Conservation (phyloP, 2,329 filamentous ascomycete species). For the Exophiala alcalophila region DNA sequence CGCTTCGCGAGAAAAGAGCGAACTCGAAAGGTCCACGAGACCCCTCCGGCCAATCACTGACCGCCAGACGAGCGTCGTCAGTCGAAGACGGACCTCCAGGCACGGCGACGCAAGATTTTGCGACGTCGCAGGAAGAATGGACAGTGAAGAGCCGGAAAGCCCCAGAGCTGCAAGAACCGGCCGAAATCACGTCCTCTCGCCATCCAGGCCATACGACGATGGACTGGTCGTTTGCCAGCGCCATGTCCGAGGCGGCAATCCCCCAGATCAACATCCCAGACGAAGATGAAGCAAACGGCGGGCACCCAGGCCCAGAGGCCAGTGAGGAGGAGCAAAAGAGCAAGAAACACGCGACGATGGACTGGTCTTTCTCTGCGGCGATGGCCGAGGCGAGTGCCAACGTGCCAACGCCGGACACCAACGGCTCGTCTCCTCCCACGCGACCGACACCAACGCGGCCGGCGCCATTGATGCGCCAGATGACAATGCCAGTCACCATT, state of each 20-base stretch:
- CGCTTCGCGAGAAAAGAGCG: constrained; percentile 55
- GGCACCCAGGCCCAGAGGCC: constrained; percentile 1
- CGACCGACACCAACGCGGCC: constrained; percentile 25
- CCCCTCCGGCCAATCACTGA: constrained; percentile 36
- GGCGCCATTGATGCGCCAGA: constrained; percentile 24
- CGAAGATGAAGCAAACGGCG: constrained; percentile 7
- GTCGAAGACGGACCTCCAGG: constrained; percentile 39
- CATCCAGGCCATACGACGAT: constrained; percentile 30
- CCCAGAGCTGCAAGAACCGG: constrained; percentile 27
- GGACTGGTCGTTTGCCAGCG: constrained; percentile 44
- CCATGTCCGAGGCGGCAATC: constrained; percentile 38
- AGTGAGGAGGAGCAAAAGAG: constrained; percentile 19
- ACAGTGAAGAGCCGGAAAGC: constrained; percentile 25
- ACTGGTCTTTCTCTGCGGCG: constrained; percentile 45
- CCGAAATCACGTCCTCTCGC: constrained; percentile 25
- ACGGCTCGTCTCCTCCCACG: constrained; percentile 18
- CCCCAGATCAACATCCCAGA: constrained; percentile 17
- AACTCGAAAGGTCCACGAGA: constrained; percentile 46
- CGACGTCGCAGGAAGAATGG: constrained; percentile 34
- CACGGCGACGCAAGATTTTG: constrained; percentile 49
- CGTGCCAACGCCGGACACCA: constrained; percentile 4
- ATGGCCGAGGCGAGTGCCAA: constrained; percentile 36
- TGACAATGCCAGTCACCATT: constrained; percentile 30
- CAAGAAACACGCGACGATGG: constrained; percentile 35
- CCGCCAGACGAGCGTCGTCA: constrained; percentile 29